Evolutionary conservation across 768 basidiomycete genomes (phyloP).

Genomic region (Pulveroboletus sp.): DNA sequence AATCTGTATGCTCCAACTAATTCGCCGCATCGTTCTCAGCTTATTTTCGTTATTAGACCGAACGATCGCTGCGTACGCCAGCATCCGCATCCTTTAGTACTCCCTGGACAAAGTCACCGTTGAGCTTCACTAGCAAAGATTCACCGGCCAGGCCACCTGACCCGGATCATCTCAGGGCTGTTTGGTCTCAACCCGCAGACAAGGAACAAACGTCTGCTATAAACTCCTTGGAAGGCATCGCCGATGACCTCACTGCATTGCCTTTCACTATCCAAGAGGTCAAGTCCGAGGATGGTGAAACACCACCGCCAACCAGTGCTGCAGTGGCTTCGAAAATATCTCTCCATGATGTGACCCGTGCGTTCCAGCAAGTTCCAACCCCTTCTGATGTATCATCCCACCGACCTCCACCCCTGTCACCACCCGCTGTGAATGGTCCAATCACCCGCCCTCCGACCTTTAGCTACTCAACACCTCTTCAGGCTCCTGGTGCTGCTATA

Average conservation of each 20-base stretch:
- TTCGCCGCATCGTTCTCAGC: conserved; percentile 1
- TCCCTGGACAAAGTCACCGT: conserved; percentile 50
- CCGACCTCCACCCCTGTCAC: conserved; percentile 46
- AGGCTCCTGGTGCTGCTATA: conserved; percentile 42
- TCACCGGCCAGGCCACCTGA: conserved; percentile 65
- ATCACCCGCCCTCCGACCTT: conserved; percentile 26
- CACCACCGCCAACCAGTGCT: conserved; percentile 61
- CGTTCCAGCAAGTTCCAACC: conserved; percentile 81
- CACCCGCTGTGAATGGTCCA: conserved; percentile 38
- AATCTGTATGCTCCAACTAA: conserved; percentile 41
- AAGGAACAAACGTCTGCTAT: conserved; percentile 61
- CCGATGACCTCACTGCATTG: conserved; percentile 73
- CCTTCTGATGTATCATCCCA: conserved; percentile 46
- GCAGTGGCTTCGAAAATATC: conserved; percentile 69
- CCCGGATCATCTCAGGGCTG: conserved; percentile 79
- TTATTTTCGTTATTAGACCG: conserved; percentile 31
- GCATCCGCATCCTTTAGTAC: conserved; percentile 34
- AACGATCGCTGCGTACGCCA: conserved; percentile 45
- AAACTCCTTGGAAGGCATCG: conserved; percentile 81
- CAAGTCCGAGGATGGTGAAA: conserved; percentile 81
- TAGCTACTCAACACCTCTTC: conserved; percentile 36
- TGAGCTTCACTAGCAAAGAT: conserved; percentile 60
- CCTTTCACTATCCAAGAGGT: conserved; percentile 82
- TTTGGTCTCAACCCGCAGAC: conserved; percentile 78
- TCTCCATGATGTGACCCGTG: conserved; percentile 74